Evolutionary conservation across 345 rosid genomes (phyloP), one percentile per base, ranked within the genome.

Genomic region (Brassica cretica): DNA sequence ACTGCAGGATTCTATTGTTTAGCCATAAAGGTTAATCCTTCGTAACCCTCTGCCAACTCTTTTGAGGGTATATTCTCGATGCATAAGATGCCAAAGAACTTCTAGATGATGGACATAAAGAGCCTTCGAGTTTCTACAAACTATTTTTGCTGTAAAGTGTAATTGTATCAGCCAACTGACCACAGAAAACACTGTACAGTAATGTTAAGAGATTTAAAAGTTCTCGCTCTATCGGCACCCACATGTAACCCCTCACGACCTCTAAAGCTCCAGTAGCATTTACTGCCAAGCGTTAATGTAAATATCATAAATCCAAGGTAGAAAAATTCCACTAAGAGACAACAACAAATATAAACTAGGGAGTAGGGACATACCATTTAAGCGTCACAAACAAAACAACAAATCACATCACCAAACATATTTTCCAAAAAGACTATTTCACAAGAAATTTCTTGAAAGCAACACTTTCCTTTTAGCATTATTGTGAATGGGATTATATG

Each of bases 311-410:
- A 46, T 78, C 77, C 27, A 56, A 72, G 68, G 77, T 21, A 35
- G 71, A 79, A 25, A 78, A 66, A 51, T 35, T 53, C 18, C 75
- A 62, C 60, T 51, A 5, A 68, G 68, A 73, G 59, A 68, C 49
- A 51, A 37, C 11, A 73, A 73, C 24, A 79, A 18, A 67, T 62
- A 49, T 5, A 46, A 24, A 35, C 6, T 0, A 12, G 12, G 69
- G 71, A 39, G 30, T 27, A 27, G 30, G 30, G 30, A 27, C 30
- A 74, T 37, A 74, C 71, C 79, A 74, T 69, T 68, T 69, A 74
- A 64, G 32, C 68, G 75, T 56, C 27, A 74, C 66, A 18, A 8
- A 74, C 76, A 73, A 80, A 80, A 74, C 72, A 74, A 55, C 76
- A 70, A 30, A 64, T 74, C 79, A 80, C 41, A 79, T 79, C 63